A percentile compares a stretch with the other conserved stretches of the same genome.
phyloP scores from a whole-genome alignment of 805 yeast genomes.

The Limtongia smithiae region DNA sequence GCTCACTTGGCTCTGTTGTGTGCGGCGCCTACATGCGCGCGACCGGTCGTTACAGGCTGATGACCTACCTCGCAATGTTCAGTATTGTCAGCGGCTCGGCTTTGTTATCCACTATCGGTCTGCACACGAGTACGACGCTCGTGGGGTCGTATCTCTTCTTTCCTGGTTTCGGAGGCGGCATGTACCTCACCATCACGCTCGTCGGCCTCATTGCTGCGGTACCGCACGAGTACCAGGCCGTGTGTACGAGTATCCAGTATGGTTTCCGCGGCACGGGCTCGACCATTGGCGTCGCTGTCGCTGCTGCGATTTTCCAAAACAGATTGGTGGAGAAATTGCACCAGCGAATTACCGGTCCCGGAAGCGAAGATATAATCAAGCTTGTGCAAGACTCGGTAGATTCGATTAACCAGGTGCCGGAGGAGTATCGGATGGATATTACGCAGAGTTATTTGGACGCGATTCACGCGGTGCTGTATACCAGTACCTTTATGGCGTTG shows the following conservation, averaged over 20 bases:
- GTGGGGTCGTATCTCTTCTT: conserved; percentile 45
- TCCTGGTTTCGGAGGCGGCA: conserved; percentile 62
- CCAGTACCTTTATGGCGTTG: conserved; percentile 11
- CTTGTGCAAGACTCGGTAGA: conserved; percentile 21
- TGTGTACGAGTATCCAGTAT: conserved; percentile 86
- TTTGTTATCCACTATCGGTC: conserved; percentile 34
- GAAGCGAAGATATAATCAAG: conserved; percentile 16
- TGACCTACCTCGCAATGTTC: conserved; percentile 45
- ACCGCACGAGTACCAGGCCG: conserved; percentile 65
- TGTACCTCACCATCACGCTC: conserved; percentile 65
- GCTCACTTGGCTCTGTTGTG: conserved; percentile 60
- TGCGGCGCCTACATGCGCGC: conserved; percentile 63
- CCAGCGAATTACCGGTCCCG: conserved; percentile 25
- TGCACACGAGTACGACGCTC: conserved; percentile 27
- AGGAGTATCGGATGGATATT: conserved; percentile 4
- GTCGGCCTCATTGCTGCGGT: conserved; percentile 76
- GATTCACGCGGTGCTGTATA: conserved; percentile 19
- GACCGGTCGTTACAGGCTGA: conserved; percentile 60
- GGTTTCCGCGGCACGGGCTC: conserved; percentile 83
- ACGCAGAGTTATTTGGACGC: conserved; percentile 21
- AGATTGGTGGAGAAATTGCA: conserved; percentile 35
- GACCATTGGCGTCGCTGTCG: conserved; percentile 69
- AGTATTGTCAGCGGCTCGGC: conserved; percentile 48
- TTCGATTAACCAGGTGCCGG: conserved; percentile 9
- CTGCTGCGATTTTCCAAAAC: conserved; percentile 54